Evolutionary conservation across 2,329 filamentous ascomycete genomes (phyloP).

Genomic region (Exophiala mesophila): DNA sequence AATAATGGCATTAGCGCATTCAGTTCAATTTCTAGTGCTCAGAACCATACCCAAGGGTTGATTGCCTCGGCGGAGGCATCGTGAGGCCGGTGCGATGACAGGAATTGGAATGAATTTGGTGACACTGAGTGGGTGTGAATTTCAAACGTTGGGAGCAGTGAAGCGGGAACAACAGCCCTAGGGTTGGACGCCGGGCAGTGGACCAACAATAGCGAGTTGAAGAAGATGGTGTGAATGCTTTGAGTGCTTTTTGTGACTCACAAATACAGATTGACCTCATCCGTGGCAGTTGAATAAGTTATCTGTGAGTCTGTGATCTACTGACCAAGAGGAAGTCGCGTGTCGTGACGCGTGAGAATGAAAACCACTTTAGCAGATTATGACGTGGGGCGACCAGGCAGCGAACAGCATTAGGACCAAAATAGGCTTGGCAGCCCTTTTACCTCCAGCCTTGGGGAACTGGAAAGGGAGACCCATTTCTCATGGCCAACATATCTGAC

Average conservation of each 20-base stretch:
- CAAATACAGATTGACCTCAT: constrained; percentile 13
- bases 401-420: not conserved
- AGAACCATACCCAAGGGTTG: constrained; percentile 84
- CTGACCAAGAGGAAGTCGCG: constrained; percentile 3
- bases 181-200: too few relatives aligned
- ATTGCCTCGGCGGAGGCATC: constrained; percentile 55
- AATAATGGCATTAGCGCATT: constrained; percentile 8
- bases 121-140: too few relatives aligned
- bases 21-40: constrained; percentile 40
- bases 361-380: constrained; percentile 2
- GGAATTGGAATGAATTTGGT: too few relatives aligned
- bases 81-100: not conserved
- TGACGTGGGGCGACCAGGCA: constrained; percentile 6
- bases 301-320: not conserved
- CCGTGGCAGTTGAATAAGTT: not conserved
- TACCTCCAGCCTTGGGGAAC: not conserved
- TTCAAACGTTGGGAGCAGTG: too few relatives aligned
- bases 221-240: too few relatives aligned
- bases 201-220: too few relatives aligned
- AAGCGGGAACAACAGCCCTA: too few relatives aligned
- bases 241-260: too few relatives aligned
- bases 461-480: not conserved
- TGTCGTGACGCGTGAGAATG: constrained; percentile 16
- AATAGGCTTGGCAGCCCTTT: not conserved
- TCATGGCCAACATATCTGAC: too few relatives aligned